phyloP scores from a whole-genome alignment of 2,329 filamentous ascomycete genomes.

The Penicillium sp. region DNA sequence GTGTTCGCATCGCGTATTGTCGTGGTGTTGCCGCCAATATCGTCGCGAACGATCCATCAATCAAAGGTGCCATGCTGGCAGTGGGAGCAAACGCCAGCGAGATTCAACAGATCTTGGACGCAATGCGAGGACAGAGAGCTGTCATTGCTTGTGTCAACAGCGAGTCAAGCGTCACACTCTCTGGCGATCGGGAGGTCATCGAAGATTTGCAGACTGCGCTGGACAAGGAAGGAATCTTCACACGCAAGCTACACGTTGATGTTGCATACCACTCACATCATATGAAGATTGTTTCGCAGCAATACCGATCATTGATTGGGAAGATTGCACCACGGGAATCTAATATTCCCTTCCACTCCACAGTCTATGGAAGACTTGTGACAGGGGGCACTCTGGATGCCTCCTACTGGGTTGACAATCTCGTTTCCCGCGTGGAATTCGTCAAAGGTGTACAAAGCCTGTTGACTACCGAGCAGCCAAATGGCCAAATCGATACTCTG shows the following conservation, averaged over 20 bases:
- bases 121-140: conserved; percentile 14
- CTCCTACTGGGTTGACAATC: conserved; percentile 21
- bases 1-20: conserved; percentile 23
- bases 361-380: conserved; percentile 15
- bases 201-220: conserved; percentile 11
- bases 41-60: conserved; percentile 11
- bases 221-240: conserved; percentile 22
- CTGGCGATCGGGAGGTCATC: conserved; percentile 21
- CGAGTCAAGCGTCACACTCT: conserved; percentile 23
- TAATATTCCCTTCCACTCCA: conserved; percentile 18
- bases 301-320: conserved; percentile 16
- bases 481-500: conserved; percentile 10
- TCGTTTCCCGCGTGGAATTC: conserved; percentile 21
- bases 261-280: conserved; percentile 31
- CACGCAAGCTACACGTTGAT: conserved; percentile 24
- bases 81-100: conserved; percentile 19
- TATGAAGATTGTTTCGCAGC: conserved; percentile 21
- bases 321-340: conserved; percentile 16
- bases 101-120: conserved; percentile 17
- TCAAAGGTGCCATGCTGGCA: conserved; percentile 26
- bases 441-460: conserved; percentile 17
- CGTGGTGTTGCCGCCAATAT: conserved; percentile 21
- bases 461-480: not conserved
- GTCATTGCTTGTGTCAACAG: conserved; percentile 26
- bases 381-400: conserved; percentile 11